Conservation (phyloP, 1,284 basidiomycete species). For the Chiua sp. region DNA sequence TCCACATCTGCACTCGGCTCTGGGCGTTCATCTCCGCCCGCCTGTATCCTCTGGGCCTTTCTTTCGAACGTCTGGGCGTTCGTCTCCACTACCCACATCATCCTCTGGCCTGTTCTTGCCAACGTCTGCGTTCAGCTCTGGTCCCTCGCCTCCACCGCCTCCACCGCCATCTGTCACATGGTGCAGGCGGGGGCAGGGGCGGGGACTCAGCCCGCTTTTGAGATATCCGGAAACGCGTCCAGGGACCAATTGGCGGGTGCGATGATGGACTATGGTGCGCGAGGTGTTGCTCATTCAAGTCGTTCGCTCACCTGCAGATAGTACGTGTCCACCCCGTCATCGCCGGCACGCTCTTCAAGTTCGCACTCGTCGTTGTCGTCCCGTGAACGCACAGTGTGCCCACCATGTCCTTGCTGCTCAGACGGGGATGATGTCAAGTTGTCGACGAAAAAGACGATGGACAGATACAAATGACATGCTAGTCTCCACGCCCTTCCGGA, state of each 20-base stretch:
- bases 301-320: neutral
- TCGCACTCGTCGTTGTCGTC: slow-evolving; percentile 15
- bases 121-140: too few species aligned
- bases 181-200: slow-evolving; percentile 7
- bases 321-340: slow-evolving; percentile 22
- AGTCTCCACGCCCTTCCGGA: slow-evolving; percentile 6
- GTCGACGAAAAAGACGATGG: neutral
- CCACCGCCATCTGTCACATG: neutral
- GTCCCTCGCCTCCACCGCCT: too few species aligned
- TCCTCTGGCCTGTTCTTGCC: slow-evolving; percentile 5
- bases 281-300: slow-evolving; percentile 9
- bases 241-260: slow-evolving; percentile 17
- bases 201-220: slow-evolving; percentile 34
- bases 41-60: too few species aligned
- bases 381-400: slow-evolving; percentile 5
- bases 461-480: too few species aligned
- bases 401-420: neutral
- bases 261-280: slow-evolving; percentile 20
- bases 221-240: slow-evolving; percentile 15
- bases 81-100: too few species aligned
- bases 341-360: slow-evolving; percentile 5
- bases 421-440: slow-evolving; percentile 12
- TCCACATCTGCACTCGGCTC: too few species aligned
- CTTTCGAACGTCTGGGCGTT: too few species aligned
- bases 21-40: too few species aligned